Base-by-base conservation (phyloP, 768 basidiomycete species). In the Auriscalpium vulgare region DNA sequence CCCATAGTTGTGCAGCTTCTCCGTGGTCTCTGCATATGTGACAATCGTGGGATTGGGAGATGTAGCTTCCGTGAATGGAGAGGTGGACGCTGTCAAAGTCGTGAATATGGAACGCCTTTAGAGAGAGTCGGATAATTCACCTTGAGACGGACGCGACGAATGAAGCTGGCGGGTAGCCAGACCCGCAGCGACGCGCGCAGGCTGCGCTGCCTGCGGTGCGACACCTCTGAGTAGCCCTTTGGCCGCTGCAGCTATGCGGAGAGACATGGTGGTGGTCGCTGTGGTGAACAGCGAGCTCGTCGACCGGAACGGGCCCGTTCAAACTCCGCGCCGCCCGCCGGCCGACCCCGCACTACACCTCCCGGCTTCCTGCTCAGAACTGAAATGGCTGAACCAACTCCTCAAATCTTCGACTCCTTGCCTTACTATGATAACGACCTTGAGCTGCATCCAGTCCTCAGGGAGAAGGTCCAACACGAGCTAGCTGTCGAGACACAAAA, bases 351-450 rank as follows among this genome's bases (percentile, higher is more conserved):
- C 8, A 14, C 47, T 13, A 10, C 35, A 16, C 40, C 23, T 9
- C 48, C 37, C 35, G 16, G 21, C 40, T 53, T 37, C 40, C n/a
- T 17, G 16, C 37, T 52, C 51, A 34, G 6, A n/a, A 16, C 8
- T 35, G 17, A n/a, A n/a, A 36, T n/a, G 19, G 34, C 37, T 34
- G 29, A n/a, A 51, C 16, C n/a, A 10, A 47, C 43, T 43, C 40
- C 64, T 13, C 74, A 75, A 56, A 75, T 87, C 38, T 82, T 92
- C 62, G 93, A 97, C 70, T 88, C 92, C 23, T 77, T 97, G 60
- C 94, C 94, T 16, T 97, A 97, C 73, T 93, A 91, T 66, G 94
- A 97, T 74, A 90, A 93, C 67, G 92, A 97, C 68, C 78, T 95
- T 51, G 88, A 92, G 58, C 80, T 80, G 54, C 81, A 79, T 57